A percentile compares a stretch with the other conserved stretches of the same genome.
phyloP scores from a whole-genome alignment of 2,329 filamentous ascomycete genomes.

The Aspergillus persii region DNA sequence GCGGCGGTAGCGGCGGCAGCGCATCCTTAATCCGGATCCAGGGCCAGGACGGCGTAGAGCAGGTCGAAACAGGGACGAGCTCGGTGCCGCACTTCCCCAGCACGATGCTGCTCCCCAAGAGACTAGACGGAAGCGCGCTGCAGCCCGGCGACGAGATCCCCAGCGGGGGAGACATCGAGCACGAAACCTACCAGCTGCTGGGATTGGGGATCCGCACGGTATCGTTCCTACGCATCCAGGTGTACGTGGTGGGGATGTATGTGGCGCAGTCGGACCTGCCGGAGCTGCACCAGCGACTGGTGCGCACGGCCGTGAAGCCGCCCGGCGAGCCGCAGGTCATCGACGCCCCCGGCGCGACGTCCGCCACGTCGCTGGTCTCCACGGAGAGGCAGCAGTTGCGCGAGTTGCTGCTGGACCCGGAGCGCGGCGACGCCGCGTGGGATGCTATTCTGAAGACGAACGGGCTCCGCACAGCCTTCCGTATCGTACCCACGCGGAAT shows the following conservation, averaged over 20 bases:
- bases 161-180: constrained; percentile 28
- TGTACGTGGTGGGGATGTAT: constrained; percentile 94
- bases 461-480: constrained; percentile 71
- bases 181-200: constrained; percentile 78
- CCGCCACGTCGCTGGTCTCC: constrained; percentile 78
- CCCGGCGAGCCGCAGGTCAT: constrained; percentile 20
- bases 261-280: constrained; percentile 80
- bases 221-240: constrained; percentile 83
- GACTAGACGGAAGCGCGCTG: constrained; percentile 32
- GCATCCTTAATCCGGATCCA: constrained; percentile 37
- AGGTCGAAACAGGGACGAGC: constrained; percentile 77
- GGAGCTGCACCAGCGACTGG: constrained; percentile 72
- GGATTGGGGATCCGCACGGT: constrained; percentile 87
- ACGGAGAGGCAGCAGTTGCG: constrained; percentile 75
- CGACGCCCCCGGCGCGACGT: constrained; percentile 53
- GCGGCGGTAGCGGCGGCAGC: constrained; percentile 6
- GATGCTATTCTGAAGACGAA: constrained; percentile 64
- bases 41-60: constrained; percentile 62
- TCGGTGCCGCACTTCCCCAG: constrained; percentile 78
- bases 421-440: constrained; percentile 71
- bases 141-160: constrained; percentile 38
- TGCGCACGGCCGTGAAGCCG: constrained; percentile 61
- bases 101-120: constrained; percentile 61
- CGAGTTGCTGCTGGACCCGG: constrained; percentile 65
- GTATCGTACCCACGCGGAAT: constrained; percentile 85